phyloP scores from a whole-genome alignment of 2,329 filamentous ascomycete species.

The Rugonectria rugulosa region DNA sequence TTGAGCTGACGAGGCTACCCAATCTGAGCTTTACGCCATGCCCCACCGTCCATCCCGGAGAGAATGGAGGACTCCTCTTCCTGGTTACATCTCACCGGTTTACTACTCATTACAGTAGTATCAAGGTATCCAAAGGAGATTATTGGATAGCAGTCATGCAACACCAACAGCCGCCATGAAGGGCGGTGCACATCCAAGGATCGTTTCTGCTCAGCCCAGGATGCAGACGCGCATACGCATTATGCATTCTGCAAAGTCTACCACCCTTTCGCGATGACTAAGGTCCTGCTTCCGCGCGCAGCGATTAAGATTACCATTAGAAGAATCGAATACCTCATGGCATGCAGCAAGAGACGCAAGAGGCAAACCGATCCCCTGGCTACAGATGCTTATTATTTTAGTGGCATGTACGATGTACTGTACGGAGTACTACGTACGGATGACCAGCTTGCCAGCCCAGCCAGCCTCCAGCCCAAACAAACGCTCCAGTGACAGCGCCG shows the following conservation, averaged over 20 bases:
- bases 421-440: slow-evolving; percentile 29
- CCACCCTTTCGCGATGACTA: slow-evolving; percentile 7
- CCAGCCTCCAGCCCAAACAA: too few species aligned
- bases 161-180: too few species aligned
- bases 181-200: too few species aligned
- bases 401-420: background rate
- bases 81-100: slow-evolving; percentile 3
- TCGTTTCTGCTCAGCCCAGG: too few species aligned
- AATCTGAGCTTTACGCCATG: slow-evolving; percentile 1
- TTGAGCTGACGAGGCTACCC: slow-evolving; percentile 18
- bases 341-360: slow-evolving; percentile 20
- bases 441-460: slow-evolving; percentile 2
- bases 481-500: slow-evolving; percentile 29
- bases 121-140: too few species aligned
- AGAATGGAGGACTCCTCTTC: slow-evolving; percentile 6
- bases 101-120: slow-evolving; percentile 1
- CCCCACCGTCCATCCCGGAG: slow-evolving; percentile 4
- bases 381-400: slow-evolving; percentile 36
- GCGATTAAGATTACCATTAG: slow-evolving; percentile 29
- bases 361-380: slow-evolving; percentile 28
- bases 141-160: slow-evolving; percentile 13
- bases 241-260: background rate
- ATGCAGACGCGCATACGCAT: background rate
- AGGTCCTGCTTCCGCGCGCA: slow-evolving; percentile 1
- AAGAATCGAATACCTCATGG: slow-evolving; percentile 35